These are phyloP conservation scores for Salix udensis DNA, from an alignment of 345 rosid species.

Conservation along the genomic window DNA sequence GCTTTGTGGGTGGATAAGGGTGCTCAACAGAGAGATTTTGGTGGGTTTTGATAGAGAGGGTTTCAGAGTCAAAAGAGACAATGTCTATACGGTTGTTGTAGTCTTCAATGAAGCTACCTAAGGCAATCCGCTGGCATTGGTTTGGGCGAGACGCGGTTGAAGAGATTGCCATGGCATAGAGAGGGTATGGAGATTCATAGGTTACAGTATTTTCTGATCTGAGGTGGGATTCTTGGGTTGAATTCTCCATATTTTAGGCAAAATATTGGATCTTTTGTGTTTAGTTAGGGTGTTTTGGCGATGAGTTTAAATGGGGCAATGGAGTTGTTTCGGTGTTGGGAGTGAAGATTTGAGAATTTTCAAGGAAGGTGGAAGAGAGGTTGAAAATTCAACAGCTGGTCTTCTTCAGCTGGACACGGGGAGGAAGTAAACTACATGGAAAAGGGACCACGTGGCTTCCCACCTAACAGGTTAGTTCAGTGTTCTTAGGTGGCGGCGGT, in stretches of 20 bases:
- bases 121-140: constrained; percentile 61
- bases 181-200: constrained; percentile 75
- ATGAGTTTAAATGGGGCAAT: not conserved
- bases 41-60: constrained; percentile 52
- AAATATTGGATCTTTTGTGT: not conserved
- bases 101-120: constrained; percentile 87
- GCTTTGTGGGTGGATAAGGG: constrained; percentile 80
- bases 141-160: constrained; percentile 29
- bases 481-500: too few relatives aligned
- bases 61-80: constrained; percentile 69
- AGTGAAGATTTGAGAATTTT: not conserved
- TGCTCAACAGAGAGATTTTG: constrained; percentile 60
- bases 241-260: constrained; percentile 56
- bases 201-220: constrained; percentile 75
- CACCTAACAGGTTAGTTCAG: not conserved
- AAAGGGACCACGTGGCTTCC: not conserved
- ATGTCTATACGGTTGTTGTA: constrained; percentile 79
- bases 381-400: not conserved
- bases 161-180: constrained; percentile 83
- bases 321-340: not conserved
- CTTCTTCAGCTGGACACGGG: not conserved
- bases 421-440: not conserved
- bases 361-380: not conserved
- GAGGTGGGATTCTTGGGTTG: constrained; percentile 68
- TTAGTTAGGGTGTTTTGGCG: not conserved